Conservation (phyloP, 2,329 filamentous ascomycete genomes). For the Pestalotiopsis sp. region DNA sequence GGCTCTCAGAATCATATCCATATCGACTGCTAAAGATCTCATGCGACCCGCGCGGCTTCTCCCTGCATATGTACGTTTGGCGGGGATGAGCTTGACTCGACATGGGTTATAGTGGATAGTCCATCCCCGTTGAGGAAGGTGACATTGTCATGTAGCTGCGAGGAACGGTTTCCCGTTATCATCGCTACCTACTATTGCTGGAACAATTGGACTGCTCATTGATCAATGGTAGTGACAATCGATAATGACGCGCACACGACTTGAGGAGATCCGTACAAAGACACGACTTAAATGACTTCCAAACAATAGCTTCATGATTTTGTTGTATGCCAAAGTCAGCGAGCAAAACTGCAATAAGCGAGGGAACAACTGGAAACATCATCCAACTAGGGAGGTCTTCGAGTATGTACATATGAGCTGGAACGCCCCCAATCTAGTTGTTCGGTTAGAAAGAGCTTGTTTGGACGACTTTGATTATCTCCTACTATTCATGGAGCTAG, state of each 20-base stretch:
- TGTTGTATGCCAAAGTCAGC: neutral
- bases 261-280: neutral
- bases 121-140: slow-evolving; percentile 5
- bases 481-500: neutral
- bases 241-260: neutral
- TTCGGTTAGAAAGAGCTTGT: neutral
- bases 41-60: neutral
- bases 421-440: no score
- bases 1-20: neutral
- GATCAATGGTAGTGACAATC: neutral
- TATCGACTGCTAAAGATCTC: neutral
- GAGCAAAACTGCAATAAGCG: no score
- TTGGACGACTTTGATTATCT: neutral
- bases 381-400: no score
- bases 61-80: neutral
- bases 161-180: neutral
- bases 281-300: neutral
- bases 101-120: neutral
- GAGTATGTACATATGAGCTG: no score
- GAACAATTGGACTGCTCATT: slow-evolving; percentile 1
- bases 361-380: no score
- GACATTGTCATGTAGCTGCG: neutral
- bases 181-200: slow-evolving; percentile 3
- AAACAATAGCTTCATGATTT: neutral
- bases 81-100: neutral